Percentiles rank a stretch among this genome's conserved stretches.
These are phyloP conservation scores for Elsinoe perseae DNA, from an alignment of 2,329 filamentous ascomycete genomes.

Conservation along the genomic window DNA sequence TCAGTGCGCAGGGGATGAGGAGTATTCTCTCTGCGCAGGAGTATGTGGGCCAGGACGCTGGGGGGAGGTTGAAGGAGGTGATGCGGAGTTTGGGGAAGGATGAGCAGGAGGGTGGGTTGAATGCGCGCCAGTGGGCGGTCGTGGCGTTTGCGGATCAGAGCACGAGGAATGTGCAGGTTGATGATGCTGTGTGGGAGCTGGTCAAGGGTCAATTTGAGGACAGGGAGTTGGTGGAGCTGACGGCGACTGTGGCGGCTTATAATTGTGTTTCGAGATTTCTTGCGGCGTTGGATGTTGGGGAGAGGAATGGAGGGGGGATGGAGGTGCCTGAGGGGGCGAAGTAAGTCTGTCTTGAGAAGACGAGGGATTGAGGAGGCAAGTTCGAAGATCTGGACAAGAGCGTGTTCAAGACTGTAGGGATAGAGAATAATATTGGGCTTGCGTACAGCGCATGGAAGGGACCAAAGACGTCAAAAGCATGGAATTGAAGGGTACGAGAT, in stretches of 20 bases:
- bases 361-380: neutral
- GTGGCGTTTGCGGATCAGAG: constrained; percentile 30
- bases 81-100: constrained; percentile 18
- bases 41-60: constrained; percentile 24
- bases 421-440: no score
- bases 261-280: constrained; percentile 34
- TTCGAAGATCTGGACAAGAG: no score
- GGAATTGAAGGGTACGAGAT: neutral
- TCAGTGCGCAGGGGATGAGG: constrained; percentile 13
- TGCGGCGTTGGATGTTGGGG: constrained; percentile 33
- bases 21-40: constrained; percentile 18
- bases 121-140: constrained; percentile 27
- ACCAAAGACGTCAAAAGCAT: neutral
- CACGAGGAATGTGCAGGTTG: constrained; percentile 27
- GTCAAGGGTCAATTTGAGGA: constrained; percentile 25
- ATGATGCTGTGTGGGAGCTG: constrained; percentile 26
- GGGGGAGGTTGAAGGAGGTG: constrained; percentile 25
- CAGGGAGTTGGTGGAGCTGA: constrained; percentile 31
- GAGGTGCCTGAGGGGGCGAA: constrained; percentile 24
- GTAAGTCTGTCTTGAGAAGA: neutral
- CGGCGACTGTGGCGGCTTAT: constrained; percentile 31
- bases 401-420: no score
- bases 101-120: constrained; percentile 21
- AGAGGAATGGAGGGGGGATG: constrained; percentile 32
- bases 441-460: no score